These are phyloP conservation scores for Aechmea fasciata DNA, from an alignment of 176 grass and related monocot species.

Conservation along the genomic window DNA sequence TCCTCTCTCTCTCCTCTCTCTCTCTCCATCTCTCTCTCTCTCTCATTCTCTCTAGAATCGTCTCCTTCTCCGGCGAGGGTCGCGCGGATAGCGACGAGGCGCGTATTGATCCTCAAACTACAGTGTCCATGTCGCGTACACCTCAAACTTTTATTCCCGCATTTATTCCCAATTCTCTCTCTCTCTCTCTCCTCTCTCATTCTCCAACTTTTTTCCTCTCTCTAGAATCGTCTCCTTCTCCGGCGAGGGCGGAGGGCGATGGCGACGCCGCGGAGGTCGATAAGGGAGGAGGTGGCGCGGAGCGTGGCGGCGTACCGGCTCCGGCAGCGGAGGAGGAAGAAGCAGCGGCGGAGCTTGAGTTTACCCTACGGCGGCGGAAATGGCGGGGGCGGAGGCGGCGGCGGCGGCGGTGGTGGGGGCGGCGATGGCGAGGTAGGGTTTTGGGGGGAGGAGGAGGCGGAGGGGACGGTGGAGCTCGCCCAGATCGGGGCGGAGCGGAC, in stretches of 20 bases:
- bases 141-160: no score
- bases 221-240: background rate
- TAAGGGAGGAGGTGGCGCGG: constrained; percentile 68
- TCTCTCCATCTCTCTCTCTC: no score
- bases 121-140: no score
- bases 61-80: no score
- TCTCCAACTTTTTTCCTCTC: background rate
- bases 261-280: constrained; percentile 43
- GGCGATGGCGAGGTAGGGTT: constrained; percentile 52
- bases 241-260: constrained; percentile 20
- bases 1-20: no score
- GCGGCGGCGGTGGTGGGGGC: constrained; percentile 31
- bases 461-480: constrained; percentile 80
- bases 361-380: background rate
- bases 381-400: no score
- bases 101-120: no score
- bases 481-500: constrained; percentile 85
- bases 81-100: no score
- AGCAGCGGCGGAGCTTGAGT: constrained; percentile 52
- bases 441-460: constrained; percentile 74
- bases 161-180: no score
- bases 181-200: no score
- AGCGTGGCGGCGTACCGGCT: constrained; percentile 69
- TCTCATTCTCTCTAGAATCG: no score
- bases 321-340: constrained; percentile 36